Evolutionary conservation across 1,284 basidiomycete species (phyloP).

Genomic region (Puccinia polysora): DNA sequence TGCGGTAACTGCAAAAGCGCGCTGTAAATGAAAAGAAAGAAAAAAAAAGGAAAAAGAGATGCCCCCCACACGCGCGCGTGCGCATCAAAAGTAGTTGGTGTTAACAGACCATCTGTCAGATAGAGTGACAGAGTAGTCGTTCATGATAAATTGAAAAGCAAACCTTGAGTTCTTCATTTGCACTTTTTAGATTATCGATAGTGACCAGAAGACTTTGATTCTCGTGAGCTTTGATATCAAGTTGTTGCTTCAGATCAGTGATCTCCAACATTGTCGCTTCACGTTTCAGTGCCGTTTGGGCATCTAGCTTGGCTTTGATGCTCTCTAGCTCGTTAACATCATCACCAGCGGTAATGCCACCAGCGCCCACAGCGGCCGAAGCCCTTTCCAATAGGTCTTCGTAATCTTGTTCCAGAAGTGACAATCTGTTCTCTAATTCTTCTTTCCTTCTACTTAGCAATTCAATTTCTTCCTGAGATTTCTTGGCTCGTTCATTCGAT

Average conservation of each 20-base stretch:
- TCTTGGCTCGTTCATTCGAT: constrained; percentile 79
- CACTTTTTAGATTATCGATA: constrained; percentile 87
- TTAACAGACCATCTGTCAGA: no score
- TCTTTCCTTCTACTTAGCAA: constrained; percentile 74
- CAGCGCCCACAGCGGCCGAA: constrained; percentile 33
- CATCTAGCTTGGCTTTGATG: constrained; percentile 80
- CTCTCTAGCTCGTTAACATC: constrained; percentile 29
- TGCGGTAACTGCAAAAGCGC: constrained; percentile 90
- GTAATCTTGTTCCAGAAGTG: constrained; percentile 81
- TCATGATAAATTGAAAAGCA: constrained; percentile 45
- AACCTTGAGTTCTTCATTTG: constrained; percentile 97
- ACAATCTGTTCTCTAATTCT: constrained; percentile 78
- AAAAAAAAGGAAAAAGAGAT: constrained; percentile 22
- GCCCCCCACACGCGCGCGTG: no score
- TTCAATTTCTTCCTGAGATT: constrained; percentile 87
- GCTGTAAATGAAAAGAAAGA: constrained; percentile 58
- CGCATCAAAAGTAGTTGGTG: constrained; percentile 42
- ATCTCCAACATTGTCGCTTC: constrained; percentile 83
- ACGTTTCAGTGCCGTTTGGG: constrained; percentile 85
- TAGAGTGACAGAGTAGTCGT: background rate
- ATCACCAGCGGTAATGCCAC: constrained; percentile 16
- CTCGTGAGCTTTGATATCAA: constrained; percentile 81
- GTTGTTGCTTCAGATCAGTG: constrained; percentile 80
- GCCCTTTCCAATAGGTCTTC: constrained; percentile 73
- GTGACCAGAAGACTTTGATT: constrained; percentile 75